These are phyloP conservation scores for Bonia amplexicaulis DNA, from an alignment of 176 grass and related monocot genomes.

Conservation along the genomic window DNA sequence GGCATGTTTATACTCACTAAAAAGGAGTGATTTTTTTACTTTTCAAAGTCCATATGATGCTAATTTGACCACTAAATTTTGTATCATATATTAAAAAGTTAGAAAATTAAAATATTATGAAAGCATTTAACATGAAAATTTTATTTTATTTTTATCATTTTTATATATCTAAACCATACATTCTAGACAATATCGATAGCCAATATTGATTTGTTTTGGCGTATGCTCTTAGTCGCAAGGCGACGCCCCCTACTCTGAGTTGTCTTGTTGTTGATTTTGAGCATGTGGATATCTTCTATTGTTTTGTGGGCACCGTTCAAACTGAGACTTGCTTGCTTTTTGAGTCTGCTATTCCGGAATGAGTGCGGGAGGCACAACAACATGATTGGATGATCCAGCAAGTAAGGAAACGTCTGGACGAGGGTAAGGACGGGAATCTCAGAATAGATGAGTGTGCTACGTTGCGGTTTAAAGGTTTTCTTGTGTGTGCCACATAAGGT, in stretches of 20 bases:
- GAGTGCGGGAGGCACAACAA: not conserved
- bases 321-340: not conserved
- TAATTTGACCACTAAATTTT: too few species aligned
- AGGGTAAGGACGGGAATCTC: not conserved
- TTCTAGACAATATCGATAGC: too few species aligned
- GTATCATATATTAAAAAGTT: too few species aligned
- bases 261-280: not conserved
- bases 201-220: too few species aligned
- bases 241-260: too few species aligned
- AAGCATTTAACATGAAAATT: too few species aligned
- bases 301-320: not conserved
- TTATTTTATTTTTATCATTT: too few species aligned
- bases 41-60: too few species aligned
- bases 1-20: too few species aligned
- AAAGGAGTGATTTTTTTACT: too few species aligned
- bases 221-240: not conserved
- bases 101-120: too few species aligned
- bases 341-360: not conserved
- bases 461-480: rapidly evolving
- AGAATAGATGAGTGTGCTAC: rapidly evolving
- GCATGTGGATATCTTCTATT: rapidly evolving
- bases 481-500: not conserved
- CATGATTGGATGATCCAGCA: not conserved
- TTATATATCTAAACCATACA: too few species aligned
- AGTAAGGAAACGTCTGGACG: rapidly evolving